Evolutionary conservation across 2,329 filamentous ascomycete genomes (phyloP).

Genomic region (Aschersonia sp.): DNA sequence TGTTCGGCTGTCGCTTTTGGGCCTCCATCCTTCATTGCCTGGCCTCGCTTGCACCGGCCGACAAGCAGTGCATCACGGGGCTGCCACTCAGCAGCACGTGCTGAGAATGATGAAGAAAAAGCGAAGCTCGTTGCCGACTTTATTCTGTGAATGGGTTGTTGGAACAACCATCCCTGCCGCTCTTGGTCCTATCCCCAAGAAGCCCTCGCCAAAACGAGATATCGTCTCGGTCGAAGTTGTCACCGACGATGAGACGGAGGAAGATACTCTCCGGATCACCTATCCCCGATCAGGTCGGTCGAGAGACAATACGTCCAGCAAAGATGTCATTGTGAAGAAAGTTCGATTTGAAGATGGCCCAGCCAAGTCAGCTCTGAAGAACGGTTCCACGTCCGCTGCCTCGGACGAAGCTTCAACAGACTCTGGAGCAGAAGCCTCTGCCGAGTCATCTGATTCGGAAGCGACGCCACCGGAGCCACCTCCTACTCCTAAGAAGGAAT

Average conservation of each 20-base stretch:
- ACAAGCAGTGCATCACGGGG: no score
- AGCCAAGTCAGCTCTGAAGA: conserved; percentile 24
- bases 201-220: conserved; percentile 12
- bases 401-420: conserved; percentile 9
- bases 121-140: neutral
- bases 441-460: conserved; percentile 9
- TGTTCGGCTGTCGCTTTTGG: no score
- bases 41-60: no score
- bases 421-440: conserved; percentile 6
- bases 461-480: conserved; percentile 5
- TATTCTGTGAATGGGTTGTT: conserved; percentile 26
- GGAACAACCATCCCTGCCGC: conserved; percentile 19
- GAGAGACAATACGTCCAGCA: conserved; percentile 1
- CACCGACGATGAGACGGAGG: conserved; percentile 37
- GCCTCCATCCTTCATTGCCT: no score
- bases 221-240: conserved; percentile 26
- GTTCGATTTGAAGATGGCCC: conserved; percentile 25
- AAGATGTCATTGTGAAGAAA: conserved; percentile 17
- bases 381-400: conserved; percentile 8
- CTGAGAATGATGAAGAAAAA: neutral
- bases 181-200: conserved; percentile 13
- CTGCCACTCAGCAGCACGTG: no score
- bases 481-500: conserved; percentile 5
- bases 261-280: conserved; percentile 32
- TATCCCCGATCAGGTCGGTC: conserved; percentile 25